Evolutionary conservation across 2,329 filamentous ascomycete species (phyloP).

Genomic region (Chaetothyriales sp.): DNA sequence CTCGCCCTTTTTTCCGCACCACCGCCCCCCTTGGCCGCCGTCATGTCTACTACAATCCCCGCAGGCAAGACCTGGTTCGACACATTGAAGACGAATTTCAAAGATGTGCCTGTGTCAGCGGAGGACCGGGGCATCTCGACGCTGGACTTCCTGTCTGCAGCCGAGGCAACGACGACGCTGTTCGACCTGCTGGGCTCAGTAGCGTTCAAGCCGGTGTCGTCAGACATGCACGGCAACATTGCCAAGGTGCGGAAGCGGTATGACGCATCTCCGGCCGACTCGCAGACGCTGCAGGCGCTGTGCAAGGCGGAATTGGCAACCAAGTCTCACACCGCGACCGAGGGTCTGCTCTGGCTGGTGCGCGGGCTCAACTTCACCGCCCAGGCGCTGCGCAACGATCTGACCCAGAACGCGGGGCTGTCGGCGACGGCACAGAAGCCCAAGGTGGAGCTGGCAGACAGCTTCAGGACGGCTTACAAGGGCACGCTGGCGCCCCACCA

Average conservation of each 20-base stretch:
- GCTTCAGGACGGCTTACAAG: conserved; percentile 75
- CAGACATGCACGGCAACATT: conserved; percentile 79
- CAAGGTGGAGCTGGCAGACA: conserved; percentile 49
- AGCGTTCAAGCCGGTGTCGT: conserved; percentile 82
- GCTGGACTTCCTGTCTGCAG: conserved; percentile 75
- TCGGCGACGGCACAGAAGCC: conserved; percentile 9
- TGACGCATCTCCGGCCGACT: conserved; percentile 60
- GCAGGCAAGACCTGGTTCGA: conserved; percentile 69
- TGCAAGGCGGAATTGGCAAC: conserved; percentile 74
- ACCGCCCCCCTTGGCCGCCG: background rate
- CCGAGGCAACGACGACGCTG: conserved; percentile 70
- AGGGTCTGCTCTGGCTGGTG: conserved; percentile 80
- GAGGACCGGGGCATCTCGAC: conserved; percentile 69
- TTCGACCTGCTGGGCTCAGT: conserved; percentile 56
- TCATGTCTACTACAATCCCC: conserved; percentile 28
- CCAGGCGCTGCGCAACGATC: conserved; percentile 51
- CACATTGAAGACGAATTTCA: conserved; percentile 69
- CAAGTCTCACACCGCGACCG: conserved; percentile 75
- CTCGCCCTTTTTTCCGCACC: background rate
- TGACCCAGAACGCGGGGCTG: conserved; percentile 26
- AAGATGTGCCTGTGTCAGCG: conserved; percentile 61
- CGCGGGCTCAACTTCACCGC: conserved; percentile 93
- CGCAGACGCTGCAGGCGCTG: conserved; percentile 71
- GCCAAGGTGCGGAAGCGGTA: conserved; percentile 88
- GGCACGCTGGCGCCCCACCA: conserved; percentile 84